phyloP scores from a whole-genome alignment of 306 rosid genomes.

The Luffa aegyptiaca region DNA sequence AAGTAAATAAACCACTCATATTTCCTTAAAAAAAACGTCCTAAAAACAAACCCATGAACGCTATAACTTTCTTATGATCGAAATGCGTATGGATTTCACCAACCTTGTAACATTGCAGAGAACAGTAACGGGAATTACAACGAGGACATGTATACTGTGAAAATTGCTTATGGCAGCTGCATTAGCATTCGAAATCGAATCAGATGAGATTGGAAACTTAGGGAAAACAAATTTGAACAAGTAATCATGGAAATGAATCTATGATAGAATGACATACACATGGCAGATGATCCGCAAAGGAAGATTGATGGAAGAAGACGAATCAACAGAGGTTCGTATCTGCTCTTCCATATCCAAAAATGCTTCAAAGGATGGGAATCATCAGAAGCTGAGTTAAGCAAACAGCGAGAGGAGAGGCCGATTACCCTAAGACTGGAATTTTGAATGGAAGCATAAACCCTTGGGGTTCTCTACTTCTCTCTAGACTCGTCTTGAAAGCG shows the following conservation, averaged over 20 bases:
- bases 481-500: no score
- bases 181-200: not conserved
- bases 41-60: not conserved
- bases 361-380: not conserved
- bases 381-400: not conserved
- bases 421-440: not conserved
- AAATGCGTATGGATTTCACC: not conserved
- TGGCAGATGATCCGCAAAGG: slow-evolving; percentile 62
- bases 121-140: slow-evolving; percentile 82
- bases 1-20: not conserved
- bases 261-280: slow-evolving; percentile 43
- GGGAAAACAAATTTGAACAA: not conserved
- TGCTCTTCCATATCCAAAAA: slow-evolving; percentile 39
- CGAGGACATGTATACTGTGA: slow-evolving; percentile 93
- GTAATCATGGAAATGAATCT: not conserved
- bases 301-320: slow-evolving; percentile 39
- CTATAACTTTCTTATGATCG: not conserved
- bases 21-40: not conserved
- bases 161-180: slow-evolving; percentile 89
- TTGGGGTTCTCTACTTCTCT: not conserved
- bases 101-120: slow-evolving; percentile 85
- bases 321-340: slow-evolving; percentile 32
- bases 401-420: not conserved
- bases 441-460: not conserved
- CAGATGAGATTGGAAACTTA: not conserved